Evolutionary conservation across 192 early-diverging fungal genomes (phyloP).

Genomic region (Coemansia guatemalensis): DNA sequence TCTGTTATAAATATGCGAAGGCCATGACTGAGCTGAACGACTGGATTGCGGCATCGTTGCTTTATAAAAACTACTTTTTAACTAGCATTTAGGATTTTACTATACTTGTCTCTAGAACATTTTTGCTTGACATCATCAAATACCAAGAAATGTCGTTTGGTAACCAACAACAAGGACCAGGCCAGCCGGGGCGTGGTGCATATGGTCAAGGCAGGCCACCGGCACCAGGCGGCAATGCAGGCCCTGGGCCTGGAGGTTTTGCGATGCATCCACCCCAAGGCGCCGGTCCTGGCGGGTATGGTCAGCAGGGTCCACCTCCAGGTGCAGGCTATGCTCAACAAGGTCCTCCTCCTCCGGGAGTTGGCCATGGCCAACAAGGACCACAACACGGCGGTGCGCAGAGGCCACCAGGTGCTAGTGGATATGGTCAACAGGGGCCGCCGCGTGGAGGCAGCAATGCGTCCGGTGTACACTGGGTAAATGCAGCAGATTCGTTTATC

Average conservation of each 20-base stretch:
- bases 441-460: slow-evolving; percentile 10
- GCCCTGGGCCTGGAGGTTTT: not conserved
- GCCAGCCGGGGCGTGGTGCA: slow-evolving; percentile 7
- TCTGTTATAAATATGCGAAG: not conserved
- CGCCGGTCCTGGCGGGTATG: not conserved
- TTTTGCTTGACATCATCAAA: not conserved
- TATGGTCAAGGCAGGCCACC: slow-evolving; percentile 2
- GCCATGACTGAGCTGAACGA: not conserved
- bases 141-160: slow-evolving; percentile 12
- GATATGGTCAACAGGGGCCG: not conserved
- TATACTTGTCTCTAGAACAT: not conserved
- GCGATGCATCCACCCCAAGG: not conserved
- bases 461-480: slow-evolving; percentile 29
- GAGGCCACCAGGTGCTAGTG: not conserved
- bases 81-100: not conserved
- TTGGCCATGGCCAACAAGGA: not conserved
- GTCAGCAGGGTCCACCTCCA: not conserved
- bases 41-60: not conserved
- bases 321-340: not conserved
- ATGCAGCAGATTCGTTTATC: slow-evolving; percentile 25
- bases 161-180: slow-evolving; percentile 19
- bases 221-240: not conserved
- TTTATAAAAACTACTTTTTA: not conserved
- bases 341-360: slow-evolving; percentile 44
- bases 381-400: slow-evolving; percentile 7